Percentiles rank a stretch among this genome's conserved stretches.
Evolutionary conservation across 305 asterid species (phyloP).

Genomic region (Solanum hybrid): DNA sequence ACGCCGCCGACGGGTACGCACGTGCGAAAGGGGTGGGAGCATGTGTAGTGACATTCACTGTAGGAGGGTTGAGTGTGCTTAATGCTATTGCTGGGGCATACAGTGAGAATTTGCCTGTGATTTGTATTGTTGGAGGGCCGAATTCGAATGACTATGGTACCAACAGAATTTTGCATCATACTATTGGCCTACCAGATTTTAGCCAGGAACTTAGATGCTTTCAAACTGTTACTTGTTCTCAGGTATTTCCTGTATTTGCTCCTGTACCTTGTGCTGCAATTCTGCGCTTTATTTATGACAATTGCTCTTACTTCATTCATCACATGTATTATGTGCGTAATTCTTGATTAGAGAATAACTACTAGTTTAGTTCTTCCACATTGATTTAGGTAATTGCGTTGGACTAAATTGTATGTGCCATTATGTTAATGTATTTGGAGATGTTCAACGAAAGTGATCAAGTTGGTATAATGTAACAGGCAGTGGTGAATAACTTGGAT

Average conservation of each 20-base stretch:
- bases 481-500: slow-evolving; percentile 75
- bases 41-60: slow-evolving; percentile 78
- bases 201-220: slow-evolving; percentile 79
- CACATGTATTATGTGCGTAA: not conserved
- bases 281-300: not conserved
- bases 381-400: not conserved
- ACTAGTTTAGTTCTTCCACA: not conserved
- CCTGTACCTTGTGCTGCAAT: not conserved
- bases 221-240: slow-evolving; percentile 79
- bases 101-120: slow-evolving; percentile 80
- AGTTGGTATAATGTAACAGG: slow-evolving; percentile 24
- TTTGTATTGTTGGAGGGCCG: slow-evolving; percentile 88
- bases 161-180: slow-evolving; percentile 71
- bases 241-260: slow-evolving; percentile 26
- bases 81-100: slow-evolving; percentile 91
- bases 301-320: not conserved
- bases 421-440: no score
- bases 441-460: not conserved
- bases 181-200: slow-evolving; percentile 82
- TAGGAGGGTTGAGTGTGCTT: slow-evolving; percentile 73
- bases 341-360: not conserved
- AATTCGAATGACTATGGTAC: slow-evolving; percentile 82
- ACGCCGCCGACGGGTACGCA: slow-evolving; percentile 89
- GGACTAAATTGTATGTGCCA: not conserved
- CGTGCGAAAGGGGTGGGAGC: slow-evolving; percentile 84